Evolutionary conservation across 2,329 filamentous ascomycete species (phyloP).

Genomic region (Alternaria solani): DNA sequence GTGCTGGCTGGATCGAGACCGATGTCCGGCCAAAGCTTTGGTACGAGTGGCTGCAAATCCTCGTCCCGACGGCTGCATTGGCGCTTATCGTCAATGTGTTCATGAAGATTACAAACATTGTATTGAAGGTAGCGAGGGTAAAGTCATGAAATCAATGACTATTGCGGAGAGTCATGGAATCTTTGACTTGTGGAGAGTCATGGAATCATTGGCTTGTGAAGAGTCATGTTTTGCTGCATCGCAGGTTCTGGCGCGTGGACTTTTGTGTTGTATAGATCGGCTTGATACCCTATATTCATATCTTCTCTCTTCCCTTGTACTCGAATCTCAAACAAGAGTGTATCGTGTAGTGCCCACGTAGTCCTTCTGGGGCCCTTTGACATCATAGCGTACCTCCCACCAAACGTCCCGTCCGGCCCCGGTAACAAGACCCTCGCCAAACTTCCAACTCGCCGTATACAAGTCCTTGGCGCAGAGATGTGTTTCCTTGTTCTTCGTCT

Average conservation of each 20-base stretch:
- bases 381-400: conserved; percentile 52
- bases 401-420: conserved; percentile 22
- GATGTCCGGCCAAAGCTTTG: conserved; percentile 53
- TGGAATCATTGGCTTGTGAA: too few species aligned
- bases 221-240: background rate
- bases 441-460: conserved; percentile 75
- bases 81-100: conserved; percentile 48
- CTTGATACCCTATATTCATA: conserved; percentile 25
- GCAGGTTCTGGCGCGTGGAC: background rate
- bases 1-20: conserved; percentile 58
- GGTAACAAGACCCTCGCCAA: conserved; percentile 56
- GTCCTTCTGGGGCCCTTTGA: conserved; percentile 52
- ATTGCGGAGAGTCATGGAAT: background rate
- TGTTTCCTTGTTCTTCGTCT: conserved; percentile 64
- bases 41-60: conserved; percentile 56
- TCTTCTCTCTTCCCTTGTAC: background rate
- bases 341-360: conserved; percentile 52
- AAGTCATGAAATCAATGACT: background rate
- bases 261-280: conserved; percentile 15
- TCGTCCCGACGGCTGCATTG: conserved; percentile 50
- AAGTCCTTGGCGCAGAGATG: conserved; percentile 77
- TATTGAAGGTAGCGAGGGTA: conserved; percentile 25
- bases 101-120: conserved; percentile 32
- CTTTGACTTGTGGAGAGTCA: too few species aligned
- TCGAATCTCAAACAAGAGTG: background rate